Percentiles rank a stretch among this genome's conserved stretches.
phyloP scores from a whole-genome alignment of 345 rosid genomes.

The Brassica carinata region DNA sequence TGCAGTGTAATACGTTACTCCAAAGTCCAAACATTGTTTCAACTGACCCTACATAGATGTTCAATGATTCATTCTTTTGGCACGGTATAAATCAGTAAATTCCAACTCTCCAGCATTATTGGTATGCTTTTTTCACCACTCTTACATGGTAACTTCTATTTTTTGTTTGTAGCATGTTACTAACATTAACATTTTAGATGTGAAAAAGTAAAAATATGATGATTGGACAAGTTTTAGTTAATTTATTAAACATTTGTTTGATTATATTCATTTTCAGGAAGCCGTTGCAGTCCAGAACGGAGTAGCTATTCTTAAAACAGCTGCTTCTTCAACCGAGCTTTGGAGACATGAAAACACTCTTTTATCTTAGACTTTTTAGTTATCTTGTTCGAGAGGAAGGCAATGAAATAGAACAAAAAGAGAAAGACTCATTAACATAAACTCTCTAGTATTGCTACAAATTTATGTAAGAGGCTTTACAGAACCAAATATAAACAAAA shows the following conservation, averaged over 20 bases:
- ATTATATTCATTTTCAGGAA: slow-evolving; percentile 22
- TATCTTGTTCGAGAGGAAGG: not conserved
- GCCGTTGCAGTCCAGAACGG: slow-evolving; percentile 32
- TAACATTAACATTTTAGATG: not conserved
- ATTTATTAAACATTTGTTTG: not conserved
- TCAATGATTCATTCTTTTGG: not conserved
- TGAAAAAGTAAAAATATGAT: too few species aligned
- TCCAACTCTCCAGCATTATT: not conserved
- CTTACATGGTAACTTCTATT: too few species aligned
- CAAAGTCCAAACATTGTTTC: not conserved
- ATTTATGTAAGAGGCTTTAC: not conserved
- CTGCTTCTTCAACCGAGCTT: not conserved
- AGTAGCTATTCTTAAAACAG: slow-evolving; percentile 12
- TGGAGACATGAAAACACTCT: not conserved
- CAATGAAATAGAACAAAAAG: not conserved
- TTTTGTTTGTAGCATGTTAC: not conserved
- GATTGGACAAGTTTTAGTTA: not conserved
- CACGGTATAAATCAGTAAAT: not conserved
- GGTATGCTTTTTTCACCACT: not conserved
- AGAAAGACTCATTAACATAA: not conserved
- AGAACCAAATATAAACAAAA: not conserved
- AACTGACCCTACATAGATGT: not conserved
- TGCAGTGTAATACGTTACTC: not conserved
- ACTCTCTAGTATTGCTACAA: not conserved
- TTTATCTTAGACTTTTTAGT: not conserved